phyloP scores from a whole-genome alignment of 768 basidiomycete species.

The Tricholoma bakamatsutake region DNA sequence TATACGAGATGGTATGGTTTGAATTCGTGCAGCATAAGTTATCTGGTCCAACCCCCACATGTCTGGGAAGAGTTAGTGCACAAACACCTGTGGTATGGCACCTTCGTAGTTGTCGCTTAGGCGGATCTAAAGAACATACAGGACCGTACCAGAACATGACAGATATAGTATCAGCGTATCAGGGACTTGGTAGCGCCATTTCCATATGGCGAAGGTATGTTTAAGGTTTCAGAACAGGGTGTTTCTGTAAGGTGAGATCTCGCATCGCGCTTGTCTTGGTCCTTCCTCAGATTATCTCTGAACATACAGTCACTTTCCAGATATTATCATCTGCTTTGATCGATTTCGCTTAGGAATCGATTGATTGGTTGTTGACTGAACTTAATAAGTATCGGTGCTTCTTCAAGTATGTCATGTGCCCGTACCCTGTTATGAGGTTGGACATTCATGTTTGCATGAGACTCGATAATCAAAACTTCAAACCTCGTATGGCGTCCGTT shows the following conservation, averaged over 20 bases:
- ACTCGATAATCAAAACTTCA: not conserved
- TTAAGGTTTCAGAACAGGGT: slow-evolving; percentile 4
- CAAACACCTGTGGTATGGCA: not conserved
- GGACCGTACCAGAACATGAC: not conserved
- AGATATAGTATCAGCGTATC: not conserved
- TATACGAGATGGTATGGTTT: not conserved
- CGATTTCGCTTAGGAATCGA: not conserved
- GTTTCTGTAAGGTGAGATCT: slow-evolving; percentile 6
- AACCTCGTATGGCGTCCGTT: not conserved
- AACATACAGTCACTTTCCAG: not conserved
- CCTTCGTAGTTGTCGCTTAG: not conserved
- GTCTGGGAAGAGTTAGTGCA: not conserved
- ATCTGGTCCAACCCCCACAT: not conserved
- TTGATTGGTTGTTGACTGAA: not conserved
- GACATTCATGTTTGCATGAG: not conserved
- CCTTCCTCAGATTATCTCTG: not conserved
- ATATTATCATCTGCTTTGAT: not conserved
- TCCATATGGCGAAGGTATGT: slow-evolving; percentile 1
- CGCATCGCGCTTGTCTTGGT: not conserved
- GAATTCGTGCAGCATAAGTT: no score
- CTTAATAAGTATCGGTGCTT: not conserved
- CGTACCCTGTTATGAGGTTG: not conserved
- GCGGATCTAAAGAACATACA: not conserved
- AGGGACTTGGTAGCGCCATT: slow-evolving; percentile 1
- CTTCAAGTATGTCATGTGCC: not conserved